Evolutionary conservation across 345 rosid genomes (phyloP), one percentile per base, ranked within the genome.

Genomic region (Carallia brachiata): DNA sequence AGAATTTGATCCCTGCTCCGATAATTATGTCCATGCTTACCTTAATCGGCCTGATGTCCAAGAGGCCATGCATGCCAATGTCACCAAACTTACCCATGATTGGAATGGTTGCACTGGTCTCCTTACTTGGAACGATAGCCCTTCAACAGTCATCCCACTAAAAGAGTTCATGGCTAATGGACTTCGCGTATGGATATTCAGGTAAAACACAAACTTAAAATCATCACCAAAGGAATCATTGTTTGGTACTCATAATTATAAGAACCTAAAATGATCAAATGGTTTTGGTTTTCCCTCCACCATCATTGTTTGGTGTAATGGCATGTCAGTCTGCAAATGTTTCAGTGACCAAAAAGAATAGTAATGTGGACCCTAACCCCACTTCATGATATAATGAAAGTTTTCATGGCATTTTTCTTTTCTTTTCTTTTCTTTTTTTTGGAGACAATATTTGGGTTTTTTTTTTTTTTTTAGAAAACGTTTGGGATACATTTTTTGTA

Each of bases 61-160:
- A 79, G 79, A 73, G 58, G 96, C 87, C n/a, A 66, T 93, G 61
- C 97, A 93, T 68, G 98, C 96, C 50, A 93, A 90, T 61, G 84
- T 84, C 40, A 93, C 97, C 4, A 87, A 84, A 52, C 84, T 93
- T 12, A 70, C 80, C 40, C 81, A 83, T 70, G 83, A 81, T 55
- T 93, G 97, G 98, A 63, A 87, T 68, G 87, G 93, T 0, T 94
- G 98, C 80, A 88, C 92, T 75, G 76, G 78, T 6, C 48, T 89
- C 44, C 63, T 91, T 6, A n/a, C 7, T 1, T 90, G 98, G 97
- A 52, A 63, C 2, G 93, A 93, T 53, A 89, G 94, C 73, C 87
- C 98, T 23, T 69, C 88, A 12, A 85, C 96, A n/a, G 60, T 89
- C 59, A 79, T 88, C 71, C 93, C 96, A 17, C 80, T 94, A 4